A percentile compares a stretch with the other conserved stretches of the same genome.
Evolutionary conservation across 1,284 basidiomycete species (phyloP).

Genomic region (Tylopilus orsonianus): DNA sequence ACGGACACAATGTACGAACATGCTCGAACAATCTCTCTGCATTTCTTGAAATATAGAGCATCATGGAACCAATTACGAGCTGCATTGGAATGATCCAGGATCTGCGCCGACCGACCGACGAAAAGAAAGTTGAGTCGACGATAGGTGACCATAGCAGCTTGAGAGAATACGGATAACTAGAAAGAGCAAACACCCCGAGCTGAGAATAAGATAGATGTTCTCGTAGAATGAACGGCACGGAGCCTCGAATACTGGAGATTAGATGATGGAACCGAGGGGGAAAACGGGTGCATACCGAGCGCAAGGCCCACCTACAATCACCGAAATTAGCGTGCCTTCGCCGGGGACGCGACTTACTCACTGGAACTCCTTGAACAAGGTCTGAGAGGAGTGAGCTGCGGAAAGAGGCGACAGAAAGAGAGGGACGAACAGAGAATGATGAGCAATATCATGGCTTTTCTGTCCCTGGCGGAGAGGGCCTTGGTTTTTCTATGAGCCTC

Average conservation of each 20-base stretch:
- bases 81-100: constrained; percentile 99
- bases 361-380: constrained; percentile 93
- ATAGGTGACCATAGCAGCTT: constrained; percentile 98
- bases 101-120: constrained; percentile 86
- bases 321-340: constrained; percentile 14
- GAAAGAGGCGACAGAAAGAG: constrained; percentile 6
- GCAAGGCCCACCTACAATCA: constrained; percentile 65
- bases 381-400: constrained; percentile 46
- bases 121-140: constrained; percentile 88
- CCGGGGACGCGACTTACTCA: constrained; percentile 48
- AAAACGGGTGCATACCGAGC: constrained; percentile 48
- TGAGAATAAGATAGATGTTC: constrained; percentile 96
- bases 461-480: constrained; percentile 71
- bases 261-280: constrained; percentile 2
- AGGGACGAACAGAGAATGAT: constrained; percentile 81
- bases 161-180: constrained; percentile 95
- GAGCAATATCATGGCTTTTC: constrained; percentile 82
- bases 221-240: constrained; percentile 94
- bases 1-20: constrained; percentile 46
- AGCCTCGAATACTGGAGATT: constrained; percentile 55
- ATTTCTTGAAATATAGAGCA: constrained; percentile 85
- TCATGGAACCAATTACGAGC: constrained; percentile 81
- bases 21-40: constrained; percentile 81
- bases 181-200: constrained; percentile 91
- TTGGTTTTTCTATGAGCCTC: constrained; percentile 39